phyloP scores from a whole-genome alignment of 306 rosid genomes.

The Comarum palustre region DNA sequence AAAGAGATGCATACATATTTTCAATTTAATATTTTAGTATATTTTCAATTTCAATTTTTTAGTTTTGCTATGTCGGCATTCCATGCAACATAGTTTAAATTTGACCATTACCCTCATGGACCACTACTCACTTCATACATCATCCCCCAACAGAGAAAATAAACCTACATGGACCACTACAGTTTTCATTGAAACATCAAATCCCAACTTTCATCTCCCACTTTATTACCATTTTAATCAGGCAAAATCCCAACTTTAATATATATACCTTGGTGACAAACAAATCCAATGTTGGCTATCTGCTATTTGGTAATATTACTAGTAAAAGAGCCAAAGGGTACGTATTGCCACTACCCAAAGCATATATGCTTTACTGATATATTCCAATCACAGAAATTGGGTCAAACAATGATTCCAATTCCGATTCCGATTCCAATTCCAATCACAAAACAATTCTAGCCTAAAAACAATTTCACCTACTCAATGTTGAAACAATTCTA shows the following conservation, averaged over 20 bases:
- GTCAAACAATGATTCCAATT: neutral
- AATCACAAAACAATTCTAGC: neutral
- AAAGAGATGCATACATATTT: too few relatives aligned
- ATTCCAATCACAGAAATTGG: neutral
- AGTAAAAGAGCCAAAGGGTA: neutral
- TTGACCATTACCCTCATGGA: conserved; percentile 3
- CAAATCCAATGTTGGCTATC: too few relatives aligned
- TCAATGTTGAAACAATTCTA: neutral
- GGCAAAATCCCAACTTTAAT: neutral
- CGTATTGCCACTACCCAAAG: neutral
- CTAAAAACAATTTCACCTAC: neutral
- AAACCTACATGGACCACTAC: neutral
- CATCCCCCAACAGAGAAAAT: neutral
- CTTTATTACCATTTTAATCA: neutral
- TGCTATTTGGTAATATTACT: conserved; percentile 5
- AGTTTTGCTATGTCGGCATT: too few relatives aligned
- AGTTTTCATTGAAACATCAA: neutral
- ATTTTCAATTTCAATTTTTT: too few relatives aligned
- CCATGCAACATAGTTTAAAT: too few relatives aligned
- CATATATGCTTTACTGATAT: neutral
- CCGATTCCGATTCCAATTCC: neutral
- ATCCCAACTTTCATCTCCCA: neutral
- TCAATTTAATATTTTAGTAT: too few relatives aligned
- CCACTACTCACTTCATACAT: neutral
- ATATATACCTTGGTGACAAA: neutral